Percentiles rank a stretch among this genome's conserved stretches.
Conservation (phyloP, 2,329 filamentous ascomycete species). For the Hymenoscyphus infarciens region DNA sequence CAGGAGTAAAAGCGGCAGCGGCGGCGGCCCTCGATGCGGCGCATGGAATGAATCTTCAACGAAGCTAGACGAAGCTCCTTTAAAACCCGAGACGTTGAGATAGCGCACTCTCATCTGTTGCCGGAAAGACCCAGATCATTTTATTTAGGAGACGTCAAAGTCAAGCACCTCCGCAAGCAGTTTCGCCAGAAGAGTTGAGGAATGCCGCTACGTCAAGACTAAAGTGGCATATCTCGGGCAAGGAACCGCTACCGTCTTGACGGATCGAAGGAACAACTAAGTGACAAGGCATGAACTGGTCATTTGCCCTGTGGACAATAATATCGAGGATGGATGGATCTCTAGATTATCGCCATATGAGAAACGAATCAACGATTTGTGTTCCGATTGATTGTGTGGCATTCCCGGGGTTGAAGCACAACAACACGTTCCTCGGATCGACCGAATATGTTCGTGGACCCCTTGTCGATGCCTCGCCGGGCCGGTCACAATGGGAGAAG, state of each 20-base stretch:
- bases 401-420: too few species aligned
- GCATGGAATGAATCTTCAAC: not conserved
- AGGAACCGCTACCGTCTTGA: not conserved
- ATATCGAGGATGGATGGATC: not conserved
- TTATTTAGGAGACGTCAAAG: not conserved
- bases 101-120: not conserved
- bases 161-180: not conserved
- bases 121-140: not conserved
- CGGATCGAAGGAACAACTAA: not conserved
- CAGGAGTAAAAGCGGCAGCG: not conserved
- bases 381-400: too few species aligned
- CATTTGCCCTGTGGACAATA: not conserved
- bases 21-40: not conserved
- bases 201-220: not conserved
- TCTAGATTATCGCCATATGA: too few species aligned
- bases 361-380: not conserved
- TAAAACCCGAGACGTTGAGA: not conserved
- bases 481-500: not conserved
- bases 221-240: not conserved
- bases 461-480: not conserved
- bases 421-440: too few species aligned
- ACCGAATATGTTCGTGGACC: not conserved
- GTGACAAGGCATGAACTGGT: not conserved
- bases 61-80: not conserved
- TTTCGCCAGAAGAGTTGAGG: not conserved